These are phyloP conservation scores for Vicia sativa DNA, from an alignment of 306 rosid genomes.

Conservation along the genomic window DNA sequence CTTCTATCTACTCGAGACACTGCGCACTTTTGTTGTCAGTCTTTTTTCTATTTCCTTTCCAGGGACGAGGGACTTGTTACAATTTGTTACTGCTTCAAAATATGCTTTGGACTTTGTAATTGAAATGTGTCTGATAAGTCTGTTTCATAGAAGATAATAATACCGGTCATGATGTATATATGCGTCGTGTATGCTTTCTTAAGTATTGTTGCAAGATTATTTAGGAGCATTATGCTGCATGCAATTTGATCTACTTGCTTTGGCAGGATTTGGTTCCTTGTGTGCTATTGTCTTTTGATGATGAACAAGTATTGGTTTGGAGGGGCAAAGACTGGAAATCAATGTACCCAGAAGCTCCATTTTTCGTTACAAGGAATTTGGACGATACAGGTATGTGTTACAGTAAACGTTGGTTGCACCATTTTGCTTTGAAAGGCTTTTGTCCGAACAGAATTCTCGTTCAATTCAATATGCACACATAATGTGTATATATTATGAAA, in stretches of 20 bases:
- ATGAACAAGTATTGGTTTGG: constrained; percentile 86
- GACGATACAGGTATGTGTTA: constrained; percentile 53
- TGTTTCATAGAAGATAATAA: constrained; percentile 18
- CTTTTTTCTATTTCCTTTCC: constrained; percentile 8
- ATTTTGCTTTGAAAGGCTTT: constrained; percentile 16
- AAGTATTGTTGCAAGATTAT: constrained; percentile 30
- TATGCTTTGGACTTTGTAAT: constrained; percentile 27
- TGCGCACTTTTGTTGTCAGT: background rate
- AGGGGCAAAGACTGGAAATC: constrained; percentile 82
- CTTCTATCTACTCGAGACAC: background rate
- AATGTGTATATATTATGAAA: background rate
- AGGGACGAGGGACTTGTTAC: background rate
- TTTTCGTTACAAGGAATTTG: constrained; percentile 39
- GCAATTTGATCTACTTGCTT: constrained; percentile 35
- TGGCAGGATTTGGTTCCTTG: constrained; percentile 96
- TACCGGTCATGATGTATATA: constrained; percentile 11
- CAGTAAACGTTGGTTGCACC: constrained; percentile 11
- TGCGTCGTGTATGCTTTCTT: constrained; percentile 1
- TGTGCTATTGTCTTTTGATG: constrained; percentile 84
- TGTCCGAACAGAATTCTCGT: background rate
- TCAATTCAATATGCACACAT: background rate
- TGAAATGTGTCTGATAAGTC: constrained; percentile 5
- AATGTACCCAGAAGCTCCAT: constrained; percentile 48
- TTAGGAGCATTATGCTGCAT: constrained; percentile 26
- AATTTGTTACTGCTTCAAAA: constrained; percentile 9